Base-by-base conservation (phyloP, 2,329 filamentous ascomycete genomes). In the Juglanconis oblonga region DNA sequence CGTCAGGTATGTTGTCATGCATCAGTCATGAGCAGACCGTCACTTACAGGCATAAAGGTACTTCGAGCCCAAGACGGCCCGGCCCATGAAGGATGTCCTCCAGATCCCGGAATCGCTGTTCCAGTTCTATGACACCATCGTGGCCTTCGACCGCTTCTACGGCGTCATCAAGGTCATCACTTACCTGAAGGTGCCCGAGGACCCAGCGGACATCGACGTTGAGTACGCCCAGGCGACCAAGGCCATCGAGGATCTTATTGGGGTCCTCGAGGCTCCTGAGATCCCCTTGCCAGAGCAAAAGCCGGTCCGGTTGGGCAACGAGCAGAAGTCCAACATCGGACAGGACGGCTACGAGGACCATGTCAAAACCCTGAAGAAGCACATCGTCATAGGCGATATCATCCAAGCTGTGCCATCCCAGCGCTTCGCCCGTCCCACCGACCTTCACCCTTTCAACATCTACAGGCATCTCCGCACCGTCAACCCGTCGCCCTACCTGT, bases 321-420 rank as follows among this genome's bases (percentile, higher is more conserved):
- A 94, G 69, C 97, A 95, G 74, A 90, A 84, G 17, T 98, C 94
- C 65, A 99, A 99, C 75, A 91, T 98, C 67, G 95, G 95, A 24
- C 89, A 84, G 64, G 80, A 83, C 49, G 95, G 95, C 42, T 99
- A 99, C 77, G 92, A 97, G 77, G 79, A 77, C n/a, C 94, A 98
- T 72, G 95, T 99, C 58, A 88, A 84, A 31, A 81, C 77, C 51
- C 81, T 99, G 62, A 98, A 98, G 80, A 82, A 92, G 75, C 94
- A 98, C 79, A 98, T 99, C 68, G 83, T 86, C 68, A 83, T 85
- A 64, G 95, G 95, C 67, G 92, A 98, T 79, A 98, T 99, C 72
- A 98, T 99, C 76, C 95, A 99, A 74, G 92, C 92, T 1, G 95
- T 99, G 14, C 95, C 95, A 1, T 97, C 92, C 47, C 95, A 99